Base-by-base conservation (phyloP, 192 early-diverging fungal genomes). In the Diversispora epigaea region DNA sequence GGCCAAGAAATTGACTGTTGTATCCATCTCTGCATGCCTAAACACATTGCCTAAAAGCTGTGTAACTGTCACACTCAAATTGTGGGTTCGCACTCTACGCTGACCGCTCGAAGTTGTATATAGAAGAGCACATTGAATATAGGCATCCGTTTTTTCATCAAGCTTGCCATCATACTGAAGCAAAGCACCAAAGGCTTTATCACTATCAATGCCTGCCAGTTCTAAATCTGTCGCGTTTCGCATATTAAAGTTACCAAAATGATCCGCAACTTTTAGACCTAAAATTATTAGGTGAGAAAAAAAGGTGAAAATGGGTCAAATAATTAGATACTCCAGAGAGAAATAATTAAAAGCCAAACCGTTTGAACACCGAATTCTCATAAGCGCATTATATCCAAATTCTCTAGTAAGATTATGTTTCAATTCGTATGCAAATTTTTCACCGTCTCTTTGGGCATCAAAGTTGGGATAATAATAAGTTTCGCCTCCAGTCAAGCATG, bases 191-290 rank as follows among this genome's bases (percentile, higher is more conserved):
- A 98, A 86, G 0, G 95, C 85, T 68, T 91, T 95, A 66, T 93
- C 89, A 64, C 91, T 88, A 70, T 93, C 93, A 41, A 98, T 84
- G 6, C 96, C 95, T 4, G 91, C 96, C 40, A 97, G 80, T 82
- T 98, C 95, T 40, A 99, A 80, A 77, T 99, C 97, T 4, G 94
- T 96, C 6, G 85, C 85, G 80, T 95, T 98, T 69, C 89, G 90
- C 91, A 96, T 95, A 76, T 87, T 91, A 80, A 98, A 92, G 85
- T 98, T 98, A 61, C 97, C 97, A 74, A 92, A 92, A 73, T 98
- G 91, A 60, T 98, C 93, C 4, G 87, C 82, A 15, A 95, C 85
- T 21, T 89, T 89, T 62, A 97, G 82, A 7, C 91, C 87, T 89
- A 50, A 32, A 32, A 32, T 32, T 32, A 32, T 32, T 32, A 32